phyloP scores from a whole-genome alignment of 441 rosid species.

The Omphalea diandra region DNA sequence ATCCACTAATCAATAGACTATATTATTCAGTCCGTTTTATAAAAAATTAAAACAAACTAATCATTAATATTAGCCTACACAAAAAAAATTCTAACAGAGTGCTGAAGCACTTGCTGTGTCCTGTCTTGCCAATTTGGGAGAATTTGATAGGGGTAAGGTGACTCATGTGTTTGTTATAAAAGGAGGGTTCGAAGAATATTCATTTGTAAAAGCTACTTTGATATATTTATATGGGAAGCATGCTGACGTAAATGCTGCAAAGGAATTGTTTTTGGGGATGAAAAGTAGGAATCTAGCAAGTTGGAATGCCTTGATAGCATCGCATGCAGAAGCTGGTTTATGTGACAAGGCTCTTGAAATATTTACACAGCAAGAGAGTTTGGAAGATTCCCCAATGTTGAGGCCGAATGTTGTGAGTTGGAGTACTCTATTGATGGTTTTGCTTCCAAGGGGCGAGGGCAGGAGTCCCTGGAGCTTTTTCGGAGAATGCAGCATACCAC shows the following conservation, averaged over 20 bases:
- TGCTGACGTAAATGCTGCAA: conserved; percentile 44
- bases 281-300: conserved; percentile 53
- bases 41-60: too few species aligned
- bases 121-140: conserved; percentile 44
- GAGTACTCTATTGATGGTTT: conserved; percentile 67
- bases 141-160: conserved; percentile 31
- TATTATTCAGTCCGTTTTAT: too few species aligned
- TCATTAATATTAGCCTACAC: too few species aligned
- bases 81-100: too few species aligned
- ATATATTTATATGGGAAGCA: conserved; percentile 55
- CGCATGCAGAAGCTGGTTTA: conserved; percentile 61
- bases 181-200: conserved; percentile 55
- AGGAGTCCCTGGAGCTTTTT: conserved; percentile 56
- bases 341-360: conserved; percentile 55
- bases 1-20: too few species aligned
- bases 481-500: conserved; percentile 61
- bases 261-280: conserved; percentile 41
- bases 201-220: conserved; percentile 56
- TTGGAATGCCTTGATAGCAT: conserved; percentile 71
- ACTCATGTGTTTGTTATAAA: conserved; percentile 62
- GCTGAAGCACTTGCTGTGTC: conserved; percentile 77
- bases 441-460: conserved; percentile 51
- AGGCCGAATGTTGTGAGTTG: conserved; percentile 70
- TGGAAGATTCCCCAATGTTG: conserved; percentile 21
- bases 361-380: conserved; percentile 47